Conservation (phyloP, 2,329 filamentous ascomycete genomes). For the Aspergillus ibericus region DNA sequence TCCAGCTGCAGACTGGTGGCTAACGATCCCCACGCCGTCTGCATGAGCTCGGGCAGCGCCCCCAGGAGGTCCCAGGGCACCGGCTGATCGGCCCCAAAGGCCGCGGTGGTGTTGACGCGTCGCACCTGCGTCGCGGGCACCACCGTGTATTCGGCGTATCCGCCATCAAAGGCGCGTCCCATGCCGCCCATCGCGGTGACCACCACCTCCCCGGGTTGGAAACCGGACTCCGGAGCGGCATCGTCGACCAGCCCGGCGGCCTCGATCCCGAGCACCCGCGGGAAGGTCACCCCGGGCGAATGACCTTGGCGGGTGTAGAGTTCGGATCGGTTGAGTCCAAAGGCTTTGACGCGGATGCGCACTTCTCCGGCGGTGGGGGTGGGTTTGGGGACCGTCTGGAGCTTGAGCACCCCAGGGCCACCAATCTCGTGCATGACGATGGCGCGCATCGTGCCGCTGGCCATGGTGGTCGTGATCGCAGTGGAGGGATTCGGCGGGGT, state of each 20-base stretch:
- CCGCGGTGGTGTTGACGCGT: slow-evolving; percentile 28
- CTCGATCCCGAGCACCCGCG: slow-evolving; percentile 51
- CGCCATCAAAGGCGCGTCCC: slow-evolving; percentile 49
- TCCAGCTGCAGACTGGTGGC: slow-evolving; percentile 40
- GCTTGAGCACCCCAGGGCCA: too few species aligned
- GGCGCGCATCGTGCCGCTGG: too few species aligned
- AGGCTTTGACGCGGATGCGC: slow-evolving; percentile 45
- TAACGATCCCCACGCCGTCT: slow-evolving; percentile 51
- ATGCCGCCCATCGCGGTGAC: slow-evolving; percentile 53
- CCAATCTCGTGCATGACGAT: too few species aligned
- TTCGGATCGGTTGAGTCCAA: slow-evolving; percentile 51
- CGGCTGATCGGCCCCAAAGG: not conserved
- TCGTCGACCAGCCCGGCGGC: slow-evolving; percentile 45
- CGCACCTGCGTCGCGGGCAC: slow-evolving; percentile 46
- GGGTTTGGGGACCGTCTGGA: too few species aligned
- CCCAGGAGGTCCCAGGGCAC: slow-evolving; percentile 47
- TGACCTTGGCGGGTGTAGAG: slow-evolving; percentile 50
- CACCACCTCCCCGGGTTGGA: slow-evolving; percentile 43
- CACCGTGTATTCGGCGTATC: slow-evolving; percentile 52
- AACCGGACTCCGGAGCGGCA: slow-evolving; percentile 30
- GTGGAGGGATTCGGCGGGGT: too few species aligned
- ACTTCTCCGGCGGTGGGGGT: slow-evolving; percentile 31
- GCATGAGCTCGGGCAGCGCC: slow-evolving; percentile 53
- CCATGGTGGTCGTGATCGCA: too few species aligned
- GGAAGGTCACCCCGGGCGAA: slow-evolving; percentile 43